phyloP scores from a whole-genome alignment of 2,329 filamentous ascomycete genomes.

The Mollisiaceae sp. region DNA sequence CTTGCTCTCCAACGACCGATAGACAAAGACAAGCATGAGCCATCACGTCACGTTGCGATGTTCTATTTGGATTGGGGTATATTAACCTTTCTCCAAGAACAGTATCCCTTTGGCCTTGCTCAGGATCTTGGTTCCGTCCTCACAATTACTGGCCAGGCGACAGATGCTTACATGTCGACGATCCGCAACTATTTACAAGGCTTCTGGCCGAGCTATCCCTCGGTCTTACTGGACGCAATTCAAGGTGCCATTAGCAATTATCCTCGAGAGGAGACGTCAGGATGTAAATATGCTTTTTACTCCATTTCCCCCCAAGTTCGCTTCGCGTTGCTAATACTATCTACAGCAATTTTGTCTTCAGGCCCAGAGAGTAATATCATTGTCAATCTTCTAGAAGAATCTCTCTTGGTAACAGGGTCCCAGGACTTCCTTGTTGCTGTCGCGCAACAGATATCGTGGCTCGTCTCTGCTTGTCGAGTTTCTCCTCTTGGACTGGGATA shows the following conservation, averaged over 20 bases:
- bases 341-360: background rate
- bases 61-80: constrained; percentile 12
- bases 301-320: background rate
- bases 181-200: background rate
- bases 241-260: constrained; percentile 8
- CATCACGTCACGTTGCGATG: constrained; percentile 3
- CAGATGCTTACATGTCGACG: constrained; percentile 13
- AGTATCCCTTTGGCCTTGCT: constrained; percentile 6
- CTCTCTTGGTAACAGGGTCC: constrained; percentile 5
- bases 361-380: background rate
- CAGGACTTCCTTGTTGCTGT: background rate
- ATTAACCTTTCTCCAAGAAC: constrained; percentile 2
- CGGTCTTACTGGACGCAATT: constrained; percentile 4
- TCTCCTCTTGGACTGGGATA: background rate
- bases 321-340: background rate
- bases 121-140: constrained; percentile 13
- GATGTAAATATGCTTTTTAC: background rate
- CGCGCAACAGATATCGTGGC: constrained; percentile 6
- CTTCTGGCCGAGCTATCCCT: constrained; percentile 5
- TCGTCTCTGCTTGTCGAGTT: constrained; percentile 8
- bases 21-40: background rate
- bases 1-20: background rate
- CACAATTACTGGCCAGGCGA: constrained; percentile 13
- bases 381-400: background rate
- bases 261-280: constrained; percentile 2